Percentiles rank a stretch among this genome's conserved stretches.
phyloP scores from a whole-genome alignment of 2,329 filamentous ascomycete genomes.

The Fusarium vanettenii region DNA sequence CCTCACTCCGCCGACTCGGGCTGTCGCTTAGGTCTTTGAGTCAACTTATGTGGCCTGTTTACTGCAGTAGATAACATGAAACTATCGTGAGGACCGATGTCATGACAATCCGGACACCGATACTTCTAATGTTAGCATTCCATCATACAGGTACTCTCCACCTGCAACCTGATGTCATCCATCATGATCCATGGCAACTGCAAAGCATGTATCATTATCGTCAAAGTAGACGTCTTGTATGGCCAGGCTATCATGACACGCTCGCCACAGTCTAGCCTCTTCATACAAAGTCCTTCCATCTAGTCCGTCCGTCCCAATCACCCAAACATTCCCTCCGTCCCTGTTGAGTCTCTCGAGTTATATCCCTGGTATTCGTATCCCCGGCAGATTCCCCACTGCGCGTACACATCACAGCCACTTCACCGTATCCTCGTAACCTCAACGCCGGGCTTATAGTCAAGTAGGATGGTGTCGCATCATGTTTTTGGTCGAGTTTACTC shows the following conservation, averaged over 20 bases:
- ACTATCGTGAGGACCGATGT: background rate
- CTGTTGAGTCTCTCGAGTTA: conserved; percentile 10
- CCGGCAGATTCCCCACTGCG: conserved; percentile 19
- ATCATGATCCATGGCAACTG: background rate
- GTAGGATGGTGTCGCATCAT: conserved; percentile 25
- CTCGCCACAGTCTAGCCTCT: background rate
- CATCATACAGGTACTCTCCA: background rate
- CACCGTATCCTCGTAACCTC: conserved; percentile 24
- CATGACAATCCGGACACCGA: background rate
- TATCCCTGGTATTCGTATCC: conserved; percentile 31
- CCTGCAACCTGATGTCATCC: background rate
- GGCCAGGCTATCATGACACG: background rate
- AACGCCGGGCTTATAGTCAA: conserved; percentile 32
- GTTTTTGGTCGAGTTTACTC: conserved; percentile 44
- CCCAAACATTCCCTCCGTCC: conserved; percentile 2
- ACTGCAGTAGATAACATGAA: background rate
- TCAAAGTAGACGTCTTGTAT: conserved; percentile 15
- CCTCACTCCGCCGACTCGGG: background rate
- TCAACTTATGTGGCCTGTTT: background rate
- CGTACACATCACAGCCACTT: conserved; percentile 23
- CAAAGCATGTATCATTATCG: conserved; percentile 34
- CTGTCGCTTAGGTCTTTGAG: background rate
- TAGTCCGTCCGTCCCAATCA: conserved; percentile 15
- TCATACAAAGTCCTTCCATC: conserved; percentile 7
- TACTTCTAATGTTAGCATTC: background rate